Evolutionary conservation across 495 filamentous ascomycete species (phyloP).

Genomic region (Glarea lozoyensis): DNA sequence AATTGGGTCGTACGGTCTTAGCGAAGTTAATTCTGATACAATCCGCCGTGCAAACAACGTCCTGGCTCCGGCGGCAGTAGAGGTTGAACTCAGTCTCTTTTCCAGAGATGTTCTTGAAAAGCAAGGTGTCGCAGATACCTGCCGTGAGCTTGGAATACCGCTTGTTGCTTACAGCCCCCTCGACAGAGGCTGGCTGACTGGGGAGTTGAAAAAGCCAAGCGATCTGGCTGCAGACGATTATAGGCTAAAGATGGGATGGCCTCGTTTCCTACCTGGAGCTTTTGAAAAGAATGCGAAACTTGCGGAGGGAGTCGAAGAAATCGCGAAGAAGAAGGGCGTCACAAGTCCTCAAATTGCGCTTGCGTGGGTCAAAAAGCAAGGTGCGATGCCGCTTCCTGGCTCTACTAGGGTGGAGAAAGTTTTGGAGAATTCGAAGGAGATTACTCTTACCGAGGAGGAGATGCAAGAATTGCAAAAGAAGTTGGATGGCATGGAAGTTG

Average conservation of each 20-base stretch:
- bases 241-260: background rate
- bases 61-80: slow-evolving; percentile 61
- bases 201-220: background rate
- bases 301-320: slow-evolving; percentile 37
- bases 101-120: slow-evolving; percentile 18
- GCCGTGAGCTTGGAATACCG: slow-evolving; percentile 47
- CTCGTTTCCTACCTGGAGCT: slow-evolving; percentile 30
- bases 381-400: slow-evolving; percentile 68
- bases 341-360: slow-evolving; percentile 68
- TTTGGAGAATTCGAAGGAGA: slow-evolving; percentile 34
- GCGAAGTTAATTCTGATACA: slow-evolving; percentile 61
- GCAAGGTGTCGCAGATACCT: slow-evolving; percentile 26
- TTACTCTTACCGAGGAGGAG: slow-evolving; percentile 38
- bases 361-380: slow-evolving; percentile 52
- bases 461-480: background rate
- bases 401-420: slow-evolving; percentile 46
- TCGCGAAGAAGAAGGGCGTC: slow-evolving; percentile 40
- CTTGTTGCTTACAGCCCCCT: slow-evolving; percentile 45
- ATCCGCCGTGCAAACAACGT: slow-evolving; percentile 64
- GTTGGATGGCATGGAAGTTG: background rate
- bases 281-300: slow-evolving; percentile 69
- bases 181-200: slow-evolving; percentile 15
- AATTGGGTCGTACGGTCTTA: slow-evolving; percentile 63
- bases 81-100: slow-evolving; percentile 70
- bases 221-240: background rate